Evolutionary conservation across 257 asterid species (phyloP).

Genomic region (Solanum microdontum): DNA sequence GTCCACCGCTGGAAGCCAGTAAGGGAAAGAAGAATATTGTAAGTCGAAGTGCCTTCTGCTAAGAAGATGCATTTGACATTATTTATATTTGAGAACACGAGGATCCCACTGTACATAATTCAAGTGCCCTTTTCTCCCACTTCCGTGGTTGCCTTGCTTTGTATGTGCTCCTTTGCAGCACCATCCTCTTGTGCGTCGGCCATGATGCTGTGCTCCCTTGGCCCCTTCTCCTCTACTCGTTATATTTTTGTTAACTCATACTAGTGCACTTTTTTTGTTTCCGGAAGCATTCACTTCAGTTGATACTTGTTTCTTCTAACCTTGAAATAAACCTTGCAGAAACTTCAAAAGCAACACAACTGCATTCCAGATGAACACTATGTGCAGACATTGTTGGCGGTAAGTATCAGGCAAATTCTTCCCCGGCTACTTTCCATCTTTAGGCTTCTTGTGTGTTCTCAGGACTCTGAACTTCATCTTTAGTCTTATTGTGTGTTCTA

Average conservation of each 20-base stretch:
- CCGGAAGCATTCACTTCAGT: not conserved
- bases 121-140: not conserved
- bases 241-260: not conserved
- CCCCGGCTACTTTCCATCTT: not conserved
- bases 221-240: not conserved
- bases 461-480: not conserved
- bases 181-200: not conserved
- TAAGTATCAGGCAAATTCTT: slow-evolving; percentile 15
- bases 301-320: slow-evolving; percentile 3
- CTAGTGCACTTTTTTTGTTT: not conserved
- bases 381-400: slow-evolving; percentile 80
- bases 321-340: slow-evolving; percentile 42
- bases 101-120: not conserved
- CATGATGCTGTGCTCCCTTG: not conserved
- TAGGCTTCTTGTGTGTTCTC: not conserved
- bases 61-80: not conserved
- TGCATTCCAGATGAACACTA: slow-evolving; percentile 99
- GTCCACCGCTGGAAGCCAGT: slow-evolving; percentile 46
- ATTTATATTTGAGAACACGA: not conserved
- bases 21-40: slow-evolving; percentile 61
- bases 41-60: slow-evolving; percentile 18
- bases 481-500: not conserved
- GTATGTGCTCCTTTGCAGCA: not conserved
- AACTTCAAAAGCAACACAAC: slow-evolving; percentile 87
- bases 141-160: not conserved